Percentiles rank a stretch among this genome's conserved stretches.
Evolutionary conservation across 2,329 filamentous ascomycete species (phyloP).

Genomic region (Aspergillus sp.): DNA sequence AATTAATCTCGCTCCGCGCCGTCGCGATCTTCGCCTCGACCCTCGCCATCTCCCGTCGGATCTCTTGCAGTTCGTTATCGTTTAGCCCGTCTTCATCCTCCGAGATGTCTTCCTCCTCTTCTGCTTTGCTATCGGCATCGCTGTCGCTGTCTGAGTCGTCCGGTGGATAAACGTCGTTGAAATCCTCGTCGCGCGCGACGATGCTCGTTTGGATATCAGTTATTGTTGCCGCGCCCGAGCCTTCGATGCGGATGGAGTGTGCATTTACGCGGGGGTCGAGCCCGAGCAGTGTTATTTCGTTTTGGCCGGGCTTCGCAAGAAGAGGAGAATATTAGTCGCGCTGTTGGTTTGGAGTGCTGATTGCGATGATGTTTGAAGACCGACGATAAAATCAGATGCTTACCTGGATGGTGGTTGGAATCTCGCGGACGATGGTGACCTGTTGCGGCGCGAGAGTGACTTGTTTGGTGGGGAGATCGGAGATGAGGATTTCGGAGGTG

Average conservation of each 20-base stretch:
- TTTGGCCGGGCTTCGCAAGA: slow-evolving; percentile 53
- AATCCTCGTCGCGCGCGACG: slow-evolving; percentile 59
- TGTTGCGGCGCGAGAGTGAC: slow-evolving; percentile 67
- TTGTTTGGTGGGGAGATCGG: slow-evolving; percentile 62
- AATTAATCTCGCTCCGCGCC: slow-evolving; percentile 32
- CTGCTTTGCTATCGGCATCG: not conserved
- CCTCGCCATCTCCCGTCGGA: slow-evolving; percentile 36
- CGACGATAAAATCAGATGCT: slow-evolving; percentile 3
- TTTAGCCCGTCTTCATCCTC: slow-evolving; percentile 23
- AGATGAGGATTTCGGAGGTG: slow-evolving; percentile 51
- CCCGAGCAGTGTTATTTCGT: slow-evolving; percentile 61
- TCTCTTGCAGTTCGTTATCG: slow-evolving; percentile 24
- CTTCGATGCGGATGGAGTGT: slow-evolving; percentile 64
- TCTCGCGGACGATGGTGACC: slow-evolving; percentile 65
- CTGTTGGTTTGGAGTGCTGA: not conserved
- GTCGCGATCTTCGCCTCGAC: slow-evolving; percentile 38
- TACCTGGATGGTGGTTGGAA: slow-evolving; percentile 59
- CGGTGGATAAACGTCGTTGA: slow-evolving; percentile 57
- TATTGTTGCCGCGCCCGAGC: slow-evolving; percentile 61
- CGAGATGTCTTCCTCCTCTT: slow-evolving; percentile 3
- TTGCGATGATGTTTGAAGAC: not conserved
- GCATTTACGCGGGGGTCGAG: slow-evolving; percentile 59
- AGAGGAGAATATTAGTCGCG: not conserved
- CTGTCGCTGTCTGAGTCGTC: slow-evolving; percentile 7
- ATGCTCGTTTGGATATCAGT: slow-evolving; percentile 66